A percentile compares a stretch with the other conserved stretches of the same genome.
phyloP scores from a whole-genome alignment of 139 green algal species.

The Chlorella vulgaris region DNA sequence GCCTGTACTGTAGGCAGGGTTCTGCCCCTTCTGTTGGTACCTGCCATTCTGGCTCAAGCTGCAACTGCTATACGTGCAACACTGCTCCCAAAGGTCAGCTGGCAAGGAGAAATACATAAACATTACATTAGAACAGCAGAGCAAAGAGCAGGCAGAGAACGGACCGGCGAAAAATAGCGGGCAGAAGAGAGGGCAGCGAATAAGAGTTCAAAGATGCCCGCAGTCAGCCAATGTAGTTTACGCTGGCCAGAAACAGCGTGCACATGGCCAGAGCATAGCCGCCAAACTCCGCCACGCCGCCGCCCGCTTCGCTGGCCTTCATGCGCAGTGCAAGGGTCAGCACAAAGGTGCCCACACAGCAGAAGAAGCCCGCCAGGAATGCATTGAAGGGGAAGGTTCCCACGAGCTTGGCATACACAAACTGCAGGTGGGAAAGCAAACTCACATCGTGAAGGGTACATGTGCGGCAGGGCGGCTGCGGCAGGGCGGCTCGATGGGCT shows the following conservation, averaged over 20 bases:
- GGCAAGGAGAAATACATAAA: too few species aligned
- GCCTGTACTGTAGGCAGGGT: too few species aligned
- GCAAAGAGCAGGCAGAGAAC: too few species aligned
- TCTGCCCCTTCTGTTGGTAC: too few species aligned
- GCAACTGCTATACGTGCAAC: too few species aligned
- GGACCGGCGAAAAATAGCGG: too few species aligned
- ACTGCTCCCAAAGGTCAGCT: too few species aligned
- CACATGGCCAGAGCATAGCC: conserved; percentile 78
- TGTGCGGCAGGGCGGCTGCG: too few species aligned
- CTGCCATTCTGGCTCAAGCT: too few species aligned
- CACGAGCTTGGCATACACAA: conserved; percentile 76
- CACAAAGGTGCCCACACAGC: conserved; percentile 75
- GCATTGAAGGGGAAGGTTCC: conserved; percentile 91
- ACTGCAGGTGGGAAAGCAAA: conserved; percentile 50
- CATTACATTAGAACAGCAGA: too few species aligned
- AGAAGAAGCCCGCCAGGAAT: conserved; percentile 79
- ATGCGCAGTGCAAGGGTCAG: conserved; percentile 74
- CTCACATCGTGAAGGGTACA: neutral
- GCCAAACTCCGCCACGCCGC: conserved; percentile 73
- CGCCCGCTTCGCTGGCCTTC: conserved; percentile 56
- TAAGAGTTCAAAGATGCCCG: too few species aligned
- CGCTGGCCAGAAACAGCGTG: conserved; percentile 72
- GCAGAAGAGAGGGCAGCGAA: too few species aligned
- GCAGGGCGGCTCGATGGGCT: neutral
- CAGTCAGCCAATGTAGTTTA: conserved; percentile 74